Percentiles rank a stretch among this genome's conserved stretches.
Evolutionary conservation across 257 asterid genomes (phyloP).

Genomic region (Salvia splendens): DNA sequence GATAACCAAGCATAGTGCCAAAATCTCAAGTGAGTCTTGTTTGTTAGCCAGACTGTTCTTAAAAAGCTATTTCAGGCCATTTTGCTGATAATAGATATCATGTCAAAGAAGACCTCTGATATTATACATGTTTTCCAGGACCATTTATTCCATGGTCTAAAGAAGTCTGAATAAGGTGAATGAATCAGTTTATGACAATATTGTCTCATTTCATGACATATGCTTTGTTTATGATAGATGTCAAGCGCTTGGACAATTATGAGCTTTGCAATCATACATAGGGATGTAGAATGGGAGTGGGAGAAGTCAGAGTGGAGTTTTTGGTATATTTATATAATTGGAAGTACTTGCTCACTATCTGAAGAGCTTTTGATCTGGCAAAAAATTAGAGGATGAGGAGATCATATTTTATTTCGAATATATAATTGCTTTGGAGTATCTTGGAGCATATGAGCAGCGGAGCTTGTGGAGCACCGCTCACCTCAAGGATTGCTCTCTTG

Average conservation of each 20-base stretch:
- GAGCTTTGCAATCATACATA: constrained; percentile 98
- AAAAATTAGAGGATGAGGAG: constrained; percentile 73
- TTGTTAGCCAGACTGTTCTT: not conserved
- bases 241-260: constrained; percentile 93
- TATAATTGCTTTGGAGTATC: constrained; percentile 85
- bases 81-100: not conserved
- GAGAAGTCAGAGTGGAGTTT: constrained; percentile 88
- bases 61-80: not conserved
- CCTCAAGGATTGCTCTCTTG: constrained; percentile 97
- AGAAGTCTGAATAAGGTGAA: constrained; percentile 53
- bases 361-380: constrained; percentile 89
- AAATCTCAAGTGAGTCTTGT: constrained; percentile 5
- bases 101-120: constrained; percentile 28
- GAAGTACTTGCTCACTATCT: constrained; percentile 87
- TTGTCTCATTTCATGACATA: constrained; percentile 75
- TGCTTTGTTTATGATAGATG: constrained; percentile 98
- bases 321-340: constrained; percentile 71
- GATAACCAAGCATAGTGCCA: not conserved
- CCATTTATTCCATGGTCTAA: constrained; percentile 41
- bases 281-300: constrained; percentile 97
- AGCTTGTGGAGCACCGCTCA: constrained; percentile 99
- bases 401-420: constrained; percentile 64
- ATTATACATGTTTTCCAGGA: constrained; percentile 40
- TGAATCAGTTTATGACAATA: constrained; percentile 49
- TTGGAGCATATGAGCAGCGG: constrained; percentile 92